Conservation (phyloP, 2,329 filamentous ascomycete species). For the Biscogniauxia mediterranea region DNA sequence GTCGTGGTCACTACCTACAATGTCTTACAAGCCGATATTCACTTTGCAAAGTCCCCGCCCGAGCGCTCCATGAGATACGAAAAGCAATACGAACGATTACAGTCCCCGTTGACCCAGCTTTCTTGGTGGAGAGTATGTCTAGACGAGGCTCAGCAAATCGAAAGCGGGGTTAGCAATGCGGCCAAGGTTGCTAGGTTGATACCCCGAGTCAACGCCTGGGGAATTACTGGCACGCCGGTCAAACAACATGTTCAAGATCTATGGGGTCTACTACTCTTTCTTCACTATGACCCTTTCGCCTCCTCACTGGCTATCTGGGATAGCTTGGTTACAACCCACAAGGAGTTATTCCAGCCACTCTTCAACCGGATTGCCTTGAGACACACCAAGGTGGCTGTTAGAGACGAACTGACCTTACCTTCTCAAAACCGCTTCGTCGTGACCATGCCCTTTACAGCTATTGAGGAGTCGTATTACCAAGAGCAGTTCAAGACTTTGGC, state of each 20-base stretch:
- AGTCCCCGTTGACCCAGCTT: conserved; percentile 76
- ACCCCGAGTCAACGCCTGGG: conserved; percentile 86
- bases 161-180: conserved; percentile 81
- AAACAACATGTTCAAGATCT: conserved; percentile 76
- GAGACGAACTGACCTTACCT: conserved; percentile 76
- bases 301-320: conserved; percentile 65
- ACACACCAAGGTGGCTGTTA: conserved; percentile 80
- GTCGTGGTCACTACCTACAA: conserved; percentile 65
- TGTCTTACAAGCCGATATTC: conserved; percentile 75
- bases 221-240: conserved; percentile 86
- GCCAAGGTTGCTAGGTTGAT: conserved; percentile 77
- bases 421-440: conserved; percentile 83
- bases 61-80: conserved; percentile 64
- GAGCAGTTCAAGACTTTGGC: conserved; percentile 75
- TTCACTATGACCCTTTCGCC: conserved; percentile 75
- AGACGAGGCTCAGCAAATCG: conserved; percentile 88
- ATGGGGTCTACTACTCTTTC: conserved; percentile 76
- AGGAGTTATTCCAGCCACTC: conserved; percentile 63
- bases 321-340: conserved; percentile 59
- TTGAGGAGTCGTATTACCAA: conserved; percentile 88
- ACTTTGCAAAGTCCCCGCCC: conserved; percentile 70
- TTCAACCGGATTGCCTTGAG: conserved; percentile 74
- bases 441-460: conserved; percentile 82
- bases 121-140: conserved; percentile 84
- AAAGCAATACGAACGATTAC: conserved; percentile 63